These are phyloP conservation scores for Oidiodendron maius DNA, from an alignment of 495 filamentous ascomycete genomes.

Conservation along the genomic window DNA sequence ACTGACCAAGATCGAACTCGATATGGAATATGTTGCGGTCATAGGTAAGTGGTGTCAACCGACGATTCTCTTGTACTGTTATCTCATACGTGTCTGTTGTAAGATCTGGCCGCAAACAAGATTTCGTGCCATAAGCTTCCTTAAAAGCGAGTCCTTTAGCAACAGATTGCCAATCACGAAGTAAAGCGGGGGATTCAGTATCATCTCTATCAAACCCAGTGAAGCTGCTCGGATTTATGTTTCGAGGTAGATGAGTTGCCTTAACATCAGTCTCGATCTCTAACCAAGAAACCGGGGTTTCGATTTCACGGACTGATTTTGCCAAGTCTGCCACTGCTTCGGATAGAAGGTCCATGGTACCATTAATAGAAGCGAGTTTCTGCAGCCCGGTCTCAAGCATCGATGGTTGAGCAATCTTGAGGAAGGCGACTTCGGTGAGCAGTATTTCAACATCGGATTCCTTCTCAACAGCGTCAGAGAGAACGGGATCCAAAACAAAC, in stretches of 20 bases:
- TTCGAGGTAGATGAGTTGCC: constrained; percentile 43
- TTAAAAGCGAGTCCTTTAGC: constrained; percentile 90
- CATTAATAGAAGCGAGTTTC: constrained; percentile 52
- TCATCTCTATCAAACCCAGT: constrained; percentile 73
- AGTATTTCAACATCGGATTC: constrained; percentile 48
- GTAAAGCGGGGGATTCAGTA: constrained; percentile 53
- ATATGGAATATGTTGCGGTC: constrained; percentile 99
- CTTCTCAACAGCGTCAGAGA: constrained; percentile 56
- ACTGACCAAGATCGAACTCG: constrained; percentile 89
- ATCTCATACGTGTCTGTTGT: constrained; percentile 80
- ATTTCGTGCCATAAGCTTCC: constrained; percentile 78
- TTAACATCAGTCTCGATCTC: constrained; percentile 54
- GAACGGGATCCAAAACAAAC: constrained; percentile 64
- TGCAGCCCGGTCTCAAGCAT: constrained; percentile 42
- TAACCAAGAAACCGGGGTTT: constrained; percentile 74
- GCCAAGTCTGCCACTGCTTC: constrained; percentile 61
- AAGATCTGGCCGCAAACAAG: constrained; percentile 75
- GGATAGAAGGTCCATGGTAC: constrained; percentile 48
- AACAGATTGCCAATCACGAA: constrained; percentile 72
- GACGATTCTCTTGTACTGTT: constrained; percentile 88
- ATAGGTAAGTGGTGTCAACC: constrained; percentile 82
- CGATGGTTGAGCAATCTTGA: constrained; percentile 62
- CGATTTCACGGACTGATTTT: constrained; percentile 61
- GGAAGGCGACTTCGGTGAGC: constrained; percentile 72
- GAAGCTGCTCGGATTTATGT: constrained; percentile 72